phyloP scores from a whole-genome alignment of 75 land plant genomes.

The Pinus albicaulis region DNA sequence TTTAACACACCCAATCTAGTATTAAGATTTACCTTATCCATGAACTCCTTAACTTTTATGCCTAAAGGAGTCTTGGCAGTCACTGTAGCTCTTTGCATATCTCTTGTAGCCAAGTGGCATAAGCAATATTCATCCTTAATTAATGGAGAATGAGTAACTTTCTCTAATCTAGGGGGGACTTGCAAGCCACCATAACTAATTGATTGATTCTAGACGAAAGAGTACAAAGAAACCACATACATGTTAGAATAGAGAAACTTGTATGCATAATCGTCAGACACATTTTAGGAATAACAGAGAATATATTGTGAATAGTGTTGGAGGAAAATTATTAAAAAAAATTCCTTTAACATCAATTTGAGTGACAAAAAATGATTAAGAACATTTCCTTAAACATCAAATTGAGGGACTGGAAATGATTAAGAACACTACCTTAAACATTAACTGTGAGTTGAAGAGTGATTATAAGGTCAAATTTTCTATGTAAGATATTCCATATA shows the following conservation, averaged over 20 bases:
- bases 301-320: background rate
- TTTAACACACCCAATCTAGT: background rate
- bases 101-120: slow-evolving; percentile 95
- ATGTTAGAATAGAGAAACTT: no score
- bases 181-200: slow-evolving; percentile 13
- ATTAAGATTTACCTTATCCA: slow-evolving; percentile 67
- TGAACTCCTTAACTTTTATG: slow-evolving; percentile 83
- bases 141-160: slow-evolving; percentile 92
- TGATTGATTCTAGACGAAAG: background rate
- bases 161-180: slow-evolving; percentile 95
- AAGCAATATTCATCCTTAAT: slow-evolving; percentile 90
- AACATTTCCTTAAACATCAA: no score
- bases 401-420: background rate
- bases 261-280: background rate
- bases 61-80: slow-evolving; percentile 95
- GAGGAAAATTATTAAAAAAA: background rate
- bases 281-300: background rate
- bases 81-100: slow-evolving; percentile 93
- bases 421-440: no score
- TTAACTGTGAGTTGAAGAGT: no score
- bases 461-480: no score
- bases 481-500: no score
- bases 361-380: background rate
- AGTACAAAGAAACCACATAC: background rate
- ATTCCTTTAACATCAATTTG: no score